phyloP scores from a whole-genome alignment of 306 rosid species.

The Crataegus laevigata region DNA sequence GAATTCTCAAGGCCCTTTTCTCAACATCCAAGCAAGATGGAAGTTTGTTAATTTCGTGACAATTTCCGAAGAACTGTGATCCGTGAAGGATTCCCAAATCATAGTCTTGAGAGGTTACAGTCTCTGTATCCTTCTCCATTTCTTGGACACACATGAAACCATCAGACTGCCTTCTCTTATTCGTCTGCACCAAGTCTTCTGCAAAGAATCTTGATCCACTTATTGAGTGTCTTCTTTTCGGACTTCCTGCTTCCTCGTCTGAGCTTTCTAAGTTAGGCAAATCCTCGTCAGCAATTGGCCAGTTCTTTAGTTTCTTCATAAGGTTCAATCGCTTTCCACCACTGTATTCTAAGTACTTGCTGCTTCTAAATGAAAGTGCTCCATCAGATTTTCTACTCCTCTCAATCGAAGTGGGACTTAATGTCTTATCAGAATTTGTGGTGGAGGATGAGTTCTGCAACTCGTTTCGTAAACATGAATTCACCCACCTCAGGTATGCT shows the following conservation, averaged over 20 bases:
- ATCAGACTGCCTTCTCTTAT: constrained; percentile 82
- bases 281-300: constrained; percentile 58
- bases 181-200: constrained; percentile 45
- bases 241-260: constrained; percentile 56
- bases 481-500: constrained; percentile 96
- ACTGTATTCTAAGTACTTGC: constrained; percentile 30
- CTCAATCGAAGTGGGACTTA: constrained; percentile 48
- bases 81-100: constrained; percentile 46
- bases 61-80: constrained; percentile 36
- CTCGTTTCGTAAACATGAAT: constrained; percentile 80
- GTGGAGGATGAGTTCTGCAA: constrained; percentile 63
- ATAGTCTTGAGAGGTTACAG: constrained; percentile 42
- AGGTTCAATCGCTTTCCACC: constrained; percentile 50
- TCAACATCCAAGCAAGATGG: constrained; percentile 58
- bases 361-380: constrained; percentile 45
- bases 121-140: constrained; percentile 44
- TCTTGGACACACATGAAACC: constrained; percentile 58
- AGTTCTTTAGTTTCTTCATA: constrained; percentile 69
- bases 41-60: constrained; percentile 51
- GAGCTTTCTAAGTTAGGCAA: constrained; percentile 53
- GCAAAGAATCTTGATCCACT: constrained; percentile 69
- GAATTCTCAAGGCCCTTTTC: constrained; percentile 80
- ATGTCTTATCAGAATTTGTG: constrained; percentile 40
- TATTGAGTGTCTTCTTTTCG: constrained; percentile 82
- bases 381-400: constrained; percentile 41